These are phyloP conservation scores for Apophysomyces trapeziformis DNA, from an alignment of 371 early-diverging fungal species.

Conservation along the genomic window DNA sequence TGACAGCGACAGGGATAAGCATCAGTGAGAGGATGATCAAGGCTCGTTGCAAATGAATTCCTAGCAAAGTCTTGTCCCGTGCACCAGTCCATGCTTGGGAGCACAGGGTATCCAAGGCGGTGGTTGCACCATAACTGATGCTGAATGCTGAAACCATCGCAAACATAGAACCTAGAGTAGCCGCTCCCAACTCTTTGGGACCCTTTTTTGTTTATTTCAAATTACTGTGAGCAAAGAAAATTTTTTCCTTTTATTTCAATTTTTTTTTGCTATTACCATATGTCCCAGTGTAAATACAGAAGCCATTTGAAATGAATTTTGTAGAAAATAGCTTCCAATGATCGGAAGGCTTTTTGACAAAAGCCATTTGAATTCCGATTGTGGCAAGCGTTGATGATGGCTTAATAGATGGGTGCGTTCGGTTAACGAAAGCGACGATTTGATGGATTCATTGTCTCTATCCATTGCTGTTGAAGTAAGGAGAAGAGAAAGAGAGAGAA, in stretches of 20 bases:
- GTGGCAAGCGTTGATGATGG: neutral
- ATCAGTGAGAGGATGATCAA: constrained; percentile 72
- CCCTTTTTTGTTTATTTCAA: constrained; percentile 31
- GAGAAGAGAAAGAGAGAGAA: neutral
- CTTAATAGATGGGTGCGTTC: neutral
- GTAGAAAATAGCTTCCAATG: constrained; percentile 65
- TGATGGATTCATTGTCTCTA: neutral
- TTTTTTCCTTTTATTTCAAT: neutral
- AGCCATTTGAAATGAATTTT: constrained; percentile 66
- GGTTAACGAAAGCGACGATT: neutral
- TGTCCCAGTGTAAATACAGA: constrained; percentile 70
- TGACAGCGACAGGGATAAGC: constrained; percentile 69
- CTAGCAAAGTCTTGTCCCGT: constrained; percentile 70
- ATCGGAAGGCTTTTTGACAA: constrained; percentile 61
- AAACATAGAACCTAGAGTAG: constrained; percentile 79
- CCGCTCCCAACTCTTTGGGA: constrained; percentile 77
- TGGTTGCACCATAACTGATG: constrained; percentile 75
- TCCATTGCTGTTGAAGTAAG: neutral
- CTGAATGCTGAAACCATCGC: constrained; percentile 86
- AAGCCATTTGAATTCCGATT: constrained; percentile 48
- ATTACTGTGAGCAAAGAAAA: neutral
- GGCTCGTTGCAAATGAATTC: constrained; percentile 84
- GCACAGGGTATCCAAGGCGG: constrained; percentile 90
- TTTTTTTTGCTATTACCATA: constrained; percentile 36
- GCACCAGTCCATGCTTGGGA: constrained; percentile 85